Conservation (phyloP, 2,329 filamentous ascomycete genomes). For the Penicillium oxalicum region DNA sequence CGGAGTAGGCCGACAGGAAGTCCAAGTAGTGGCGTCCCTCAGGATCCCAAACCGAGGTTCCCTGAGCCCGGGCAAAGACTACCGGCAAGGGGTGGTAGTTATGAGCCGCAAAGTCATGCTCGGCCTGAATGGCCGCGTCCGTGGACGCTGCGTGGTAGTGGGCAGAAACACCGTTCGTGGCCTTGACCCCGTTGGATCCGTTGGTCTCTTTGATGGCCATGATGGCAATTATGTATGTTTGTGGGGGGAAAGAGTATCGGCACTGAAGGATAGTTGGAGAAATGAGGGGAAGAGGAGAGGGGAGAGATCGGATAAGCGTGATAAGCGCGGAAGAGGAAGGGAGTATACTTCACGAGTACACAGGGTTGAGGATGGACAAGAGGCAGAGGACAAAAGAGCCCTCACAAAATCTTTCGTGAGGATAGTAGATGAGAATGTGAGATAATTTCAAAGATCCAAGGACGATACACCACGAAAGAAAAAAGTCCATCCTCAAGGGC, state of each 20-base stretch:
- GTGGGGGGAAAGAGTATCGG: too few relatives aligned
- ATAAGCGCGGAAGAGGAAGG: neutral
- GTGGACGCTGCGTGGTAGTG: slow-evolving; percentile 72
- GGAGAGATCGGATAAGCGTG: neutral
- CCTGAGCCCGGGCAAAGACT: slow-evolving; percentile 80
- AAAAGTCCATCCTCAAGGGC: neutral
- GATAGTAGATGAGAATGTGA: slow-evolving; percentile 6
- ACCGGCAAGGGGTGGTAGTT: slow-evolving; percentile 98
- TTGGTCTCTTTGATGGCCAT: slow-evolving; percentile 38
- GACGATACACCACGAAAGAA: too few relatives aligned
- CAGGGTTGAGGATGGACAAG: neutral
- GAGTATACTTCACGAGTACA: neutral
- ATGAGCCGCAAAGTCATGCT: slow-evolving; percentile 84
- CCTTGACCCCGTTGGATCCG: slow-evolving; percentile 26
- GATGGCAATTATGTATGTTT: slow-evolving; percentile 7
- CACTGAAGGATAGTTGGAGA: slow-evolving; percentile 17
- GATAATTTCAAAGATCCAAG: neutral
- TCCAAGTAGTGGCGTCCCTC: slow-evolving; percentile 94
- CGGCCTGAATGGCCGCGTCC: slow-evolving; percentile 68
- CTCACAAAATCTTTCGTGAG: neutral
- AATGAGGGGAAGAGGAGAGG: neutral
- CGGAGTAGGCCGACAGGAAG: slow-evolving; percentile 96
- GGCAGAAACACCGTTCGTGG: slow-evolving; percentile 35
- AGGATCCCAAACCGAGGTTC: slow-evolving; percentile 91
- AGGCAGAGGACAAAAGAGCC: neutral